Conservation (phyloP, 2,329 filamentous ascomycete species). For the Penicillium sp. region DNA sequence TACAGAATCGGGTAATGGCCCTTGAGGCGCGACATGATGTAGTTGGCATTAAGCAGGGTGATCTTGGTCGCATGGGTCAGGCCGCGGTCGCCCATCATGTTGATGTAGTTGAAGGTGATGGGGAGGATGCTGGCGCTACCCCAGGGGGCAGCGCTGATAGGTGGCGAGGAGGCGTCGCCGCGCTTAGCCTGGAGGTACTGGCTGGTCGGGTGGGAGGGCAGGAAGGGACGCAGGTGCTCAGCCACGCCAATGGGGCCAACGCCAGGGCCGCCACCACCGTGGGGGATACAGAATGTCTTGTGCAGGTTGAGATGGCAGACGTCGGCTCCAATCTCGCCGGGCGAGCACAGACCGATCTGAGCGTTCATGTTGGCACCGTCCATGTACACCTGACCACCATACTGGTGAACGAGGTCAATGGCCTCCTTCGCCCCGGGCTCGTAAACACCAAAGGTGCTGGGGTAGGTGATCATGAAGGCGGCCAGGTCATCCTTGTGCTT, state of each 20-base stretch:
- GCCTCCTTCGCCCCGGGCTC: constrained; percentile 84
- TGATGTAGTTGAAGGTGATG: constrained; percentile 93
- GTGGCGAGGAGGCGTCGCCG: constrained; percentile 55
- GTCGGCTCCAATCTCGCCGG: constrained; percentile 91
- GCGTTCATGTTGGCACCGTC: constrained; percentile 99
- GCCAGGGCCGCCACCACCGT: constrained; percentile 89
- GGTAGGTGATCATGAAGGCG: constrained; percentile 96
- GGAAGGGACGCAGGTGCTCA: constrained; percentile 69
- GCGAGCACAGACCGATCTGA: constrained; percentile 91
- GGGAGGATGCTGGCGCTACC: constrained; percentile 89
- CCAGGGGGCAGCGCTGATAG: constrained; percentile 75
- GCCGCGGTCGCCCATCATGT: constrained; percentile 82
- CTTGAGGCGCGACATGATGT: constrained; percentile 83
- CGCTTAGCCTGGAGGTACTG: constrained; percentile 45
- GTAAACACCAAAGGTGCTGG: constrained; percentile 91
- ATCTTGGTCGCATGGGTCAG: constrained; percentile 87
- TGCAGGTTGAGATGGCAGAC: constrained; percentile 96
- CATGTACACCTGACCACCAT: constrained; percentile 97
- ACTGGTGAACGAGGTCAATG: constrained; percentile 77
- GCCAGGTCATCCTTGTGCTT: constrained; percentile 81
- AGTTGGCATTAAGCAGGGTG: constrained; percentile 94
- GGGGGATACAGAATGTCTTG: constrained; percentile 98
- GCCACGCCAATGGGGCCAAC: constrained; percentile 93
- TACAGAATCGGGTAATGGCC: constrained; percentile 90
- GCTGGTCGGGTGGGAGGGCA: constrained; percentile 68